phyloP scores from a whole-genome alignment of 129 eudicot species.

The Tagetes erecta region DNA sequence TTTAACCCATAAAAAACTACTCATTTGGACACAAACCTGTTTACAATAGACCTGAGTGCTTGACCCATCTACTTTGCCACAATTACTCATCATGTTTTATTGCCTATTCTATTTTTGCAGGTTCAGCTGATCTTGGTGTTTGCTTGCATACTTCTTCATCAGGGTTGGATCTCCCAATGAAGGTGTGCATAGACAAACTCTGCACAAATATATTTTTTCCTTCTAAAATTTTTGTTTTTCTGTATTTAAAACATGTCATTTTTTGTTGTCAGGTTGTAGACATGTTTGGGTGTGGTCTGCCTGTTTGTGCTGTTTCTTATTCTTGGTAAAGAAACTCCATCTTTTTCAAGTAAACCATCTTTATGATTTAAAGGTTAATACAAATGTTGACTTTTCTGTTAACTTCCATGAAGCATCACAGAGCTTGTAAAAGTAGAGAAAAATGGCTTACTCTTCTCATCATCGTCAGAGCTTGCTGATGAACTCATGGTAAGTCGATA shows the following conservation, averaged over 20 bases:
- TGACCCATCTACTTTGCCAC: neutral
- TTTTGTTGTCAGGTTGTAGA: conserved; percentile 67
- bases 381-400: neutral
- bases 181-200: conserved; percentile 44
- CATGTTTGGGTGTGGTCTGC: conserved; percentile 97
- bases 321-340: conserved; percentile 63
- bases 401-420: conserved; percentile 54
- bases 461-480: conserved; percentile 89
- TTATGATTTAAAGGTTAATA: neutral
- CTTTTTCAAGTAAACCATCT: neutral
- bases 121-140: conserved; percentile 98
- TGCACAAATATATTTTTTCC: neutral
- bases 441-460: conserved; percentile 87
- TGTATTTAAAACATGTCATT: neutral
- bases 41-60: neutral
- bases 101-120: conserved; percentile 36
- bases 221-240: neutral
- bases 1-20: neutral
- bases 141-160: conserved; percentile 98
- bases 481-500: conserved; percentile 71
- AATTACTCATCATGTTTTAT: neutral
- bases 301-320: conserved; percentile 94
- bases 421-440: conserved; percentile 85
- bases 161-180: conserved; percentile 98
- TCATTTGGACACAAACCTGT: neutral